Percentiles rank a stretch among this genome's conserved stretches.
These are phyloP conservation scores for Yarrowia sp. DNA, from an alignment of 805 yeast species.

Conservation along the genomic window DNA sequence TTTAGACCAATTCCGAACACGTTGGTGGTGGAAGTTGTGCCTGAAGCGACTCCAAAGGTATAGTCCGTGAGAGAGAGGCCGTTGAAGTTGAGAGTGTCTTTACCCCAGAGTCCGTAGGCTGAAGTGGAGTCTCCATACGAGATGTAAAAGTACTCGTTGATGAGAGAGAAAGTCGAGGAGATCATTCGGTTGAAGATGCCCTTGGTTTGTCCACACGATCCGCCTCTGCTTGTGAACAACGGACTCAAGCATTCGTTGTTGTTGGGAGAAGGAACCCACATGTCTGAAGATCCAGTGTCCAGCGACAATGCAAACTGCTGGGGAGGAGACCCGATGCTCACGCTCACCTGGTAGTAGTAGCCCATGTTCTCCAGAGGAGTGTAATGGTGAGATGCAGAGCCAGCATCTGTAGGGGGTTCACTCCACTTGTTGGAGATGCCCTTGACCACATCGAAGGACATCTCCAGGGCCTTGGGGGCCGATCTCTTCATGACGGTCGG, in stretches of 20 bases:
- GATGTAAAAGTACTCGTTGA: slow-evolving; percentile 42
- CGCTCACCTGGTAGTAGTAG: slow-evolving; percentile 41
- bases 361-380: slow-evolving; percentile 18
- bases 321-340: slow-evolving; percentile 61
- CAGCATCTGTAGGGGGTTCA: background rate
- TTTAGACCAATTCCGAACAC: slow-evolving; percentile 51
- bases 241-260: slow-evolving; percentile 23
- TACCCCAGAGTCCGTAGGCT: slow-evolving; percentile 59
- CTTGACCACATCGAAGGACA: slow-evolving; percentile 10
- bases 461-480: slow-evolving; percentile 15
- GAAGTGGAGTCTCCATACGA: slow-evolving; percentile 53
- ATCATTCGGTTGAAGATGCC: slow-evolving; percentile 19
- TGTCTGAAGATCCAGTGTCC: slow-evolving; percentile 76
- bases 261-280: slow-evolving; percentile 57
- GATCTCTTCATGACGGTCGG: slow-evolving; percentile 5
- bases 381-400: slow-evolving; percentile 2
- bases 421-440: slow-evolving; percentile 14
- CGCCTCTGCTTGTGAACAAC: slow-evolving; percentile 9
- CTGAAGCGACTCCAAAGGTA: slow-evolving; percentile 60
- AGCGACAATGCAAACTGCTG: slow-evolving; percentile 61
- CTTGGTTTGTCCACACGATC: background rate
- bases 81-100: slow-evolving; percentile 60
- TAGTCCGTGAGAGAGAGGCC: slow-evolving; percentile 57
- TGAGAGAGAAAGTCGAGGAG: slow-evolving; percentile 42
- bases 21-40: slow-evolving; percentile 50